These are phyloP conservation scores for Verruconis gallopava DNA, from an alignment of 2,329 filamentous ascomycete species.

Conservation along the genomic window DNA sequence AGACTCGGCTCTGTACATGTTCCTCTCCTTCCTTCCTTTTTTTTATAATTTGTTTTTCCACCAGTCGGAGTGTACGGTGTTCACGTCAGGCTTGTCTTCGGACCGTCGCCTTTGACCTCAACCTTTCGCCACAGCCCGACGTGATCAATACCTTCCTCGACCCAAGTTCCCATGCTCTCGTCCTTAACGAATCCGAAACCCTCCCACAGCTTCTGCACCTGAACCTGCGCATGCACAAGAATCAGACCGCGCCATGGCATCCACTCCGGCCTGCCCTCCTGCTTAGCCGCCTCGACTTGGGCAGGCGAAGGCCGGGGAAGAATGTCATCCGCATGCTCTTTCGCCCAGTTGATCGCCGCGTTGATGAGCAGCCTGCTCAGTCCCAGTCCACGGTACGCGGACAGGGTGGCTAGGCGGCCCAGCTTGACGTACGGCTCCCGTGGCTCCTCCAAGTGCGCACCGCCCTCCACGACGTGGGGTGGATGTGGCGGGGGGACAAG, in stretches of 20 bases:
- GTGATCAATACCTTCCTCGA: constrained; percentile 73
- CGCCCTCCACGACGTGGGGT: constrained; percentile 39
- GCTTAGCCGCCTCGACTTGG: constrained; percentile 26
- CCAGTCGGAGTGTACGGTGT: background rate
- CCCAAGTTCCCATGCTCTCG: constrained; percentile 61
- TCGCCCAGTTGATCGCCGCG: constrained; percentile 55
- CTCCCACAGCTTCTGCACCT: constrained; percentile 51
- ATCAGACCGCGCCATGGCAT: constrained; percentile 60
- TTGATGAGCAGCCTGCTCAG: constrained; percentile 55
- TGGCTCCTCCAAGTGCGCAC: constrained; percentile 38
- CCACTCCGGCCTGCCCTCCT: constrained; percentile 18
- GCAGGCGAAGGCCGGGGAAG: constrained; percentile 26
- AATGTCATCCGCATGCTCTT: constrained; percentile 40
- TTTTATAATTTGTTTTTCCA: too few relatives aligned
- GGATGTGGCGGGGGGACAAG: constrained; percentile 70
- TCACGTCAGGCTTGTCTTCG: constrained; percentile 8
- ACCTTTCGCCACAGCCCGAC: constrained; percentile 63
- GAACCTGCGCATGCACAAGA: constrained; percentile 67
- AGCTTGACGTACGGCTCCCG: constrained; percentile 69
- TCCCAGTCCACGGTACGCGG: constrained; percentile 50
- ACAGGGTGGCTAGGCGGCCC: constrained; percentile 60
- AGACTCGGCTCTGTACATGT: too few relatives aligned
- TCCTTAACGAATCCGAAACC: constrained; percentile 64
- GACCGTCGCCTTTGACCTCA: constrained; percentile 4
- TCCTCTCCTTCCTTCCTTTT: too few relatives aligned